Evolutionary conservation across 495 filamentous ascomycete genomes (phyloP).

Genomic region (Daldinia decipiens): DNA sequence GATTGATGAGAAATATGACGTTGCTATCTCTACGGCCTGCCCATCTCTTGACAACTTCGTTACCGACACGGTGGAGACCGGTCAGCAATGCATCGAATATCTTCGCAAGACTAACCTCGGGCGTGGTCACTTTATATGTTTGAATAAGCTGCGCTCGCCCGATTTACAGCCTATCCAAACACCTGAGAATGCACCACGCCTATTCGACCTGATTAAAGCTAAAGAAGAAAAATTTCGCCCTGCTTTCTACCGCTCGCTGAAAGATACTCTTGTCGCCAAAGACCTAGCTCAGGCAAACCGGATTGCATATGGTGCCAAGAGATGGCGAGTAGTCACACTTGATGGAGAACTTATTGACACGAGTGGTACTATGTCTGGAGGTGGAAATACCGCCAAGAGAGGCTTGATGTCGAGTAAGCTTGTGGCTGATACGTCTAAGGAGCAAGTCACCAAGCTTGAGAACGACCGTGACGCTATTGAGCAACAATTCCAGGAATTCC

Average conservation of each 20-base stretch:
- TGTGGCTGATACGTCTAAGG: slow-evolving; percentile 81
- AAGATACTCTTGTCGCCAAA: slow-evolving; percentile 92
- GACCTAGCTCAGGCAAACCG: slow-evolving; percentile 94
- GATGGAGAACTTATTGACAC: slow-evolving; percentile 96
- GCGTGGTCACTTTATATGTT: slow-evolving; percentile 95
- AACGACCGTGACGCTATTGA: slow-evolving; percentile 86
- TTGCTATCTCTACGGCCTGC: slow-evolving; percentile 97
- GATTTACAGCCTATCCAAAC: slow-evolving; percentile 83
- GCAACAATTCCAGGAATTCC: slow-evolving; percentile 79
- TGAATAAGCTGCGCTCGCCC: slow-evolving; percentile 82
- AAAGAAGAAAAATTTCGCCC: slow-evolving; percentile 88
- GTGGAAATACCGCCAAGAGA: slow-evolving; percentile 85
- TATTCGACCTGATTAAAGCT: slow-evolving; percentile 92
- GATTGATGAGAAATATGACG: slow-evolving; percentile 93
- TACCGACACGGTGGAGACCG: slow-evolving; percentile 92
- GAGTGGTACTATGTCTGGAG: slow-evolving; percentile 97
- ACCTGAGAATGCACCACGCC: slow-evolving; percentile 87
- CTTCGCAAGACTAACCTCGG: slow-evolving; percentile 96
- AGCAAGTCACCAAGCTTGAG: slow-evolving; percentile 88
- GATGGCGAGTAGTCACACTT: slow-evolving; percentile 96
- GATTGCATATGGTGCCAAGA: slow-evolving; percentile 89
- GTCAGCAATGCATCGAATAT: slow-evolving; percentile 97
- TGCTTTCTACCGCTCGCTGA: slow-evolving; percentile 92
- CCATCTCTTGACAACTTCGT: slow-evolving; percentile 92
- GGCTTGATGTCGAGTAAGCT: slow-evolving; percentile 97